These are phyloP conservation scores for Coemansia sp. DNA, from an alignment of 192 early-diverging fungal species.

Conservation along the genomic window DNA sequence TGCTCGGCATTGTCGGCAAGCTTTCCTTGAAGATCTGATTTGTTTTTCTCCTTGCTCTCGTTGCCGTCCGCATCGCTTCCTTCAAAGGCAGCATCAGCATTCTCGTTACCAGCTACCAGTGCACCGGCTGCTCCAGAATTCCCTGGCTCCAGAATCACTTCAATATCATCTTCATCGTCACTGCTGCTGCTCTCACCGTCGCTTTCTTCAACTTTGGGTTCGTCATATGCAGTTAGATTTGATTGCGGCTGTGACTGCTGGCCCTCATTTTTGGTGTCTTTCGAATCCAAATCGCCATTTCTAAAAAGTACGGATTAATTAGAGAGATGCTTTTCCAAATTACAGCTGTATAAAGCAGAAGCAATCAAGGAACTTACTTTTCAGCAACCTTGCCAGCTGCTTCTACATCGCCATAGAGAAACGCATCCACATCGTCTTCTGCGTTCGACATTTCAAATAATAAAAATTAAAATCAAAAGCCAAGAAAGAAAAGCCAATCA, in stretches of 20 bases:
- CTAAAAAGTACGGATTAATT: background rate
- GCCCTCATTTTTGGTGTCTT: background rate
- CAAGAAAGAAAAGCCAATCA: constrained; percentile 6
- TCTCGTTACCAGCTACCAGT: background rate
- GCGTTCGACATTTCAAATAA: constrained; percentile 17
- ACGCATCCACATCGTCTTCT: constrained; percentile 45
- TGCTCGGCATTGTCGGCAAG: constrained; percentile 33
- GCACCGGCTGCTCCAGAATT: constrained; percentile 7
- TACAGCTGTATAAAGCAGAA: background rate
- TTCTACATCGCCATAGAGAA: constrained; percentile 43
- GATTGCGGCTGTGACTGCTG: background rate
- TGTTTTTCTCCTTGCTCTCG: constrained; percentile 6
- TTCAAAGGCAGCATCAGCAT: constrained; percentile 4
- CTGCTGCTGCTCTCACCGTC: constrained; percentile 10
- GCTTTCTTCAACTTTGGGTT: background rate
- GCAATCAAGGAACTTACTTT: constrained; percentile 6
- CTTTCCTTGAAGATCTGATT: constrained; percentile 17
- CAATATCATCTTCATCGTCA: constrained; percentile 37
- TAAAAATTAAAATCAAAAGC: background rate
- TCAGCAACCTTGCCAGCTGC: background rate
- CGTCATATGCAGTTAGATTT: background rate
- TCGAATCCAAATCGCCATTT: too few relatives aligned
- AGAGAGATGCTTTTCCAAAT: background rate
- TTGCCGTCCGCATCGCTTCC: constrained; percentile 1
- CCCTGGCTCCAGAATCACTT: constrained; percentile 47